Base-by-base conservation (phyloP, 202 grass and related monocot genomes). In the Setaria italica region DNA sequence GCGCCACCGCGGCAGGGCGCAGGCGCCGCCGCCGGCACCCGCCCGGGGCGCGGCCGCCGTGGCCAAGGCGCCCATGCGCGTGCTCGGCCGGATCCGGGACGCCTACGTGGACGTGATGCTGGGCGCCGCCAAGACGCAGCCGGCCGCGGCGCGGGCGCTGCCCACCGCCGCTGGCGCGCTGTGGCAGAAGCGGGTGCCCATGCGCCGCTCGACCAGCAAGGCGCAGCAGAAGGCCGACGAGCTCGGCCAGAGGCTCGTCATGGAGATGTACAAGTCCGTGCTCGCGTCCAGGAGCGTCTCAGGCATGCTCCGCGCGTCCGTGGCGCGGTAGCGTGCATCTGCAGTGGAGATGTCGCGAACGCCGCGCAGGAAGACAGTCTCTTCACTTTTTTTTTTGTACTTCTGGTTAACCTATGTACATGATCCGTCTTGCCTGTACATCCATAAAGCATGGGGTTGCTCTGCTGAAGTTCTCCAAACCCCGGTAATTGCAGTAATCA, bases 241-340 rank as follows among this genome's bases (percentile, higher is more conserved):
- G 62, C 87, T 91, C 20, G 95, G 92, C 11, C 91, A 88, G 80
- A 89, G 80, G 46, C 84, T 97, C 72, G 85, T 95, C 58, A 39
- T 89, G 15, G 95, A 97, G 85, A 94, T 97, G 82, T 97, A 95
- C 90, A 97, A 81, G 72, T 97, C 92, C 10, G 85, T 93, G 79
- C 67, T 69, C 71, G 90, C 89, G 72, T 91, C 92, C 0, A 87
- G 92, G 75, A 84, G 88, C 89, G 21, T 94, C 53, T 19, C 85
- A 0, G 81, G 72, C 35, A 92, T 84, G 68, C 85, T 88, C 76
- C 70, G 39, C 4, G 82, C 85, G 0, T 91, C 89, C 6, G 54
- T 17, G 49, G 71, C 39, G 56, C 71, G 81, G 33, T 88, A 84
- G 76, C 60, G n/a, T 74, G 45, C 32, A 51, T 30, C 16, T 2